Evolutionary conservation across 768 basidiomycete species (phyloP).

Genomic region (Lactarius sp.): DNA sequence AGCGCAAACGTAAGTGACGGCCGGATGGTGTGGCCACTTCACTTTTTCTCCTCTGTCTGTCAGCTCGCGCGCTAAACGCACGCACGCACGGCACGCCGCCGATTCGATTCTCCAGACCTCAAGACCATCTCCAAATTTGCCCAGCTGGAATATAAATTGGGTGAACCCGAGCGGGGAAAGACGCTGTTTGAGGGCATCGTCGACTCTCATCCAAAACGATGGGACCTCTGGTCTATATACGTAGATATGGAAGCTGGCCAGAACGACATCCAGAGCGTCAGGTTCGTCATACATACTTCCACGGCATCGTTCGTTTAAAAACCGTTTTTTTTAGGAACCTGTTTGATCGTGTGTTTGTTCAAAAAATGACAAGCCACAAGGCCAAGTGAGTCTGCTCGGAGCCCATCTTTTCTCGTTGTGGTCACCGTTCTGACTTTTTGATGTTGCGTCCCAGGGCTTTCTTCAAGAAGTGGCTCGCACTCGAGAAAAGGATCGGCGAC

Average conservation of each 20-base stretch:
- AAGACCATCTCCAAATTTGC: slow-evolving; percentile 96
- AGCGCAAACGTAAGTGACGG: slow-evolving; percentile 76
- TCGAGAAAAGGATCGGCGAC: slow-evolving; percentile 84
- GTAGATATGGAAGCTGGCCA: slow-evolving; percentile 92
- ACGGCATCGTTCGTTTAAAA: neutral
- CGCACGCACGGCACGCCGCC: neutral
- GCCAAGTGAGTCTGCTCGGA: slow-evolving; percentile 65
- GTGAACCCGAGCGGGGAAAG: slow-evolving; percentile 90
- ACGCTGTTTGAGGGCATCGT: slow-evolving; percentile 96
- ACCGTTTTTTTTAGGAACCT: slow-evolving; percentile 50
- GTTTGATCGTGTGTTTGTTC: slow-evolving; percentile 76
- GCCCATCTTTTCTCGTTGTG: neutral
- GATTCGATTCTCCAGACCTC: slow-evolving; percentile 52
- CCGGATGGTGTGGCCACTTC: no score
- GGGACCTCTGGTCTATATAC: slow-evolving; percentile 95
- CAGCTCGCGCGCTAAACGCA: slow-evolving; percentile 5
- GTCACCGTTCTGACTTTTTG: neutral
- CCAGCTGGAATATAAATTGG: slow-evolving; percentile 89
- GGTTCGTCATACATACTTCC: slow-evolving; percentile 41
- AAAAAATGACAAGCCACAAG: slow-evolving; percentile 92
- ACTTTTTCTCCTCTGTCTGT: no score
- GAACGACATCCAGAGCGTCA: slow-evolving; percentile 69
- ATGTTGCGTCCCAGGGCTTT: slow-evolving; percentile 52
- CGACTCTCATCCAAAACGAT: slow-evolving; percentile 90
- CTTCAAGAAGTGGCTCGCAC: slow-evolving; percentile 96